Evolutionary conservation across 129 eudicot species (phyloP).

Genomic region (Smallanthus sonchifolius): DNA sequence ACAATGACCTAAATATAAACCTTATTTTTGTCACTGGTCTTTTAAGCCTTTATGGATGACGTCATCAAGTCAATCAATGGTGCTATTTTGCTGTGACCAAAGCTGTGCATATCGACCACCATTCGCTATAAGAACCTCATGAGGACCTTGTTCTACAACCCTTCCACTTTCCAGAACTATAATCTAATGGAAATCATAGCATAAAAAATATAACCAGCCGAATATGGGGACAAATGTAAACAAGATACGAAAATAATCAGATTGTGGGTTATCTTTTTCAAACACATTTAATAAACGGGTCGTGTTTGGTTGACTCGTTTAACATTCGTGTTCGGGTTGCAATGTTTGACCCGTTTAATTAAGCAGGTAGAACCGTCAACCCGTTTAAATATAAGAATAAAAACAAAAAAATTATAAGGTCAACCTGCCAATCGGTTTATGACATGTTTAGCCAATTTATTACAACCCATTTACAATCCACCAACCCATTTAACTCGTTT

Average conservation of each 20-base stretch:
- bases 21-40: constrained; percentile 12
- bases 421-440: too few species aligned
- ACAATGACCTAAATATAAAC: neutral
- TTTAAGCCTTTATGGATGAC: constrained; percentile 17
- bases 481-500: too few species aligned
- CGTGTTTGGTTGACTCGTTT: too few species aligned
- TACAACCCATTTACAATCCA: neutral
- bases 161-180: constrained; percentile 81
- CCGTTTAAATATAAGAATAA: too few species aligned
- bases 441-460: too few species aligned
- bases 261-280: too few species aligned
- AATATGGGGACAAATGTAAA: neutral
- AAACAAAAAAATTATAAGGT: too few species aligned
- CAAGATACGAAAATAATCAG: too few species aligned
- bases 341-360: too few species aligned
- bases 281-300: too few species aligned
- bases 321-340: too few species aligned
- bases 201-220: neutral
- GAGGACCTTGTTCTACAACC: constrained; percentile 98
- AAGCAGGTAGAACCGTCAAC: too few species aligned
- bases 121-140: constrained; percentile 64
- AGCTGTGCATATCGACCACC: constrained; percentile 92
- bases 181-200: constrained; percentile 44
- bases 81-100: constrained; percentile 86
- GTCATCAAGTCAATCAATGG: constrained; percentile 50